Conservation (phyloP, 2,329 filamentous ascomycete genomes). For the Clarireedia homoeocarpa region DNA sequence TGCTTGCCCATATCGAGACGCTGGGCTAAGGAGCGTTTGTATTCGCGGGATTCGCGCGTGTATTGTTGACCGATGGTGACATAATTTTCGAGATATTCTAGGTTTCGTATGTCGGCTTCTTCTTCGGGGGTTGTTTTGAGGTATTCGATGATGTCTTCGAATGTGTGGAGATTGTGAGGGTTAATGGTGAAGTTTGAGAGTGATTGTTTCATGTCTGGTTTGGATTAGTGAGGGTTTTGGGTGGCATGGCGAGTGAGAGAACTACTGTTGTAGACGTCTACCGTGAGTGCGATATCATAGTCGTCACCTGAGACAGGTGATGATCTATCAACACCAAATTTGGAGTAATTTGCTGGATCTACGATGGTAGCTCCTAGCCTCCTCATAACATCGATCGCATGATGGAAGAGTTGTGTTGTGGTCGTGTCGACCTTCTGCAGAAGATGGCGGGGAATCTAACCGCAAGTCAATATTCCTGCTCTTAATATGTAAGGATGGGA, state of each 20-base stretch:
- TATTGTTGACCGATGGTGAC: neutral
- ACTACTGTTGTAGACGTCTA: constrained; percentile 5
- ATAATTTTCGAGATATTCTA: neutral
- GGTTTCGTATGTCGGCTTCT: neutral
- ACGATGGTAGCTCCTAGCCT: constrained; percentile 40
- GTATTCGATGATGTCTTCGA: constrained; percentile 1
- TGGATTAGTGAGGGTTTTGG: neutral
- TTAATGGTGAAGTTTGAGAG: constrained; percentile 3
- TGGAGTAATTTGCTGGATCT: constrained; percentile 55
- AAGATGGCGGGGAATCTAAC: neutral
- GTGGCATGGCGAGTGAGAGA: neutral
- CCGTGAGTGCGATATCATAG: neutral
- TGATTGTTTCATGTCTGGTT: neutral
- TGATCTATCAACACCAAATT: constrained; percentile 36
- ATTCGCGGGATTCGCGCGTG: neutral
- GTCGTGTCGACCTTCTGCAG: neutral
- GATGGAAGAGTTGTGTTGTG: neutral
- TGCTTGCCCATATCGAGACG: neutral
- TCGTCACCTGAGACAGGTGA: neutral
- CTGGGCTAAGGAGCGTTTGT: neutral
- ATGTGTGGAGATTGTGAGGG: neutral
- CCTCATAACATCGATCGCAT: neutral
- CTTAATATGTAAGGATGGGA: neutral
- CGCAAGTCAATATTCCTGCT: neutral
- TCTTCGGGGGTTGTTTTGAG: neutral